A percentile compares a stretch with the other conserved stretches of the same genome.
Conservation (phyloP, 352 stramenopile species). For the Bremia lactucae region DNA sequence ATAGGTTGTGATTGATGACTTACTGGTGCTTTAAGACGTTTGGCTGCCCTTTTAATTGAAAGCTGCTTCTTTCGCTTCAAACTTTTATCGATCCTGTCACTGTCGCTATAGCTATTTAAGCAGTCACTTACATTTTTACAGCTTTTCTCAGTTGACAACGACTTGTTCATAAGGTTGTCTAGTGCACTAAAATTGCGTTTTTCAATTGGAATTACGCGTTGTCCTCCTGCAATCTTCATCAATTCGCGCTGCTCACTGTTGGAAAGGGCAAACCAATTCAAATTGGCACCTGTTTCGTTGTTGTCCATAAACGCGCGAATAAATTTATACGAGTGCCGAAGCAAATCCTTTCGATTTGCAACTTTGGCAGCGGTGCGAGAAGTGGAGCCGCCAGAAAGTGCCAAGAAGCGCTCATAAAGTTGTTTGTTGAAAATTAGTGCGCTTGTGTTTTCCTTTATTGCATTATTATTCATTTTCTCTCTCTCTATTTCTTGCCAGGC, state of each 20-base stretch:
- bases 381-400: conserved; percentile 2
- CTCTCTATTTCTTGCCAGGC: conserved; percentile 7
- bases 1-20: no score
- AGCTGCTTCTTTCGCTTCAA: conserved; percentile 2
- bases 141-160: neutral
- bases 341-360: neutral
- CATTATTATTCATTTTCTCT: neutral
- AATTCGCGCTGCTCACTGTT: conserved; percentile 5
- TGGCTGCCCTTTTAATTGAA: neutral
- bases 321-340: conserved; percentile 7
- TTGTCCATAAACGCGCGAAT: conserved; percentile 6
- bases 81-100: conserved; percentile 5
- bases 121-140: neutral
- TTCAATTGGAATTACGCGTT: conserved; percentile 7
- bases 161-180: conserved; percentile 3
- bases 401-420: conserved; percentile 7
- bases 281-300: neutral
- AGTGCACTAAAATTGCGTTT: conserved; percentile 5
- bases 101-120: conserved; percentile 1
- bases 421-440: neutral
- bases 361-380: neutral
- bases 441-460: conserved; percentile 1
- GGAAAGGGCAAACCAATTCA: conserved; percentile 9
- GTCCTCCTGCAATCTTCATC: conserved; percentile 12
- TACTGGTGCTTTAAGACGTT: neutral